These are phyloP conservation scores for Diaporthe batatas DNA, from an alignment of 2,329 filamentous ascomycete genomes.

Conservation along the genomic window DNA sequence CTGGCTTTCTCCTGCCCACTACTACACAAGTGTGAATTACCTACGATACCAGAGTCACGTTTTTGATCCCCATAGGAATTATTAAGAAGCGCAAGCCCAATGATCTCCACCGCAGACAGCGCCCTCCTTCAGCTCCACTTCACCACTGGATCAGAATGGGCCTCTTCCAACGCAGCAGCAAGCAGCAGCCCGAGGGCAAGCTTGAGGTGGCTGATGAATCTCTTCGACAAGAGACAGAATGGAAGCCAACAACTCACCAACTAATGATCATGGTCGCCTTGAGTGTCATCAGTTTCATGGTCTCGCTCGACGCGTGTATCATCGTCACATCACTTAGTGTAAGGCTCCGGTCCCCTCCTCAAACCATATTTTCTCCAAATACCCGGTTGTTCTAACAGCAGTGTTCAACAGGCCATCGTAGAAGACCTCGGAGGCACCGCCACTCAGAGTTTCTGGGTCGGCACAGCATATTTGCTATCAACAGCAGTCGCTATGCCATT, in stretches of 20 bases:
- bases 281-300: conserved; percentile 44
- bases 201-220: conserved; percentile 42
- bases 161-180: conserved; percentile 36
- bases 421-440: conserved; percentile 46
- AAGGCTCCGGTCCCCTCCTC: neutral
- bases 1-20: neutral
- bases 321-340: conserved; percentile 45
- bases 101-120: conserved; percentile 42
- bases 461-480: conserved; percentile 48
- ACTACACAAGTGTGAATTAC: neutral
- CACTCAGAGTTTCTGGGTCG: conserved; percentile 49
- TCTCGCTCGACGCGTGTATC: conserved; percentile 44
- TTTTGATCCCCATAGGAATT: too few relatives aligned
- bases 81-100: neutral
- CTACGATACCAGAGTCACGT: neutral
- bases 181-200: conserved; percentile 30
- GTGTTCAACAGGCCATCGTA: conserved; percentile 44
- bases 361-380: neutral
- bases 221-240: conserved; percentile 40
- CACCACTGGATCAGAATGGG: conserved; percentile 40
- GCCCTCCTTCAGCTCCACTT: conserved; percentile 40
- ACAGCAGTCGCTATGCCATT: conserved; percentile 49
- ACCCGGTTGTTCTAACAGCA: conserved; percentile 1
- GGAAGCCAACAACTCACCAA: conserved; percentile 44
- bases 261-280: conserved; percentile 45